Conservation (phyloP, 176 grass and related monocot genomes). For the Areca catechu region DNA sequence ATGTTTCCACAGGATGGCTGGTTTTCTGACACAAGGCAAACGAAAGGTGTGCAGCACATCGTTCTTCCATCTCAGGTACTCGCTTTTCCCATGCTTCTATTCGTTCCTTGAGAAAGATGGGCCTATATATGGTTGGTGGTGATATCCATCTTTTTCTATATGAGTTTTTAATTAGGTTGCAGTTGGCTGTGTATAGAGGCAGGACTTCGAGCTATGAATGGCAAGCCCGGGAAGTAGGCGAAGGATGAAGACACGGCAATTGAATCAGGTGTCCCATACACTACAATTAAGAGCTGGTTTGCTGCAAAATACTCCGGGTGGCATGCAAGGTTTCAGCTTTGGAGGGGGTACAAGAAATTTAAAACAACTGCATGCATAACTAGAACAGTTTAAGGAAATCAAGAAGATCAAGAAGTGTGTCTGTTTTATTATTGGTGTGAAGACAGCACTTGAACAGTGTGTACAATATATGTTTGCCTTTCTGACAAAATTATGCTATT, state of each 20-base stretch:
- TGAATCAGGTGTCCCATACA: constrained; percentile 60
- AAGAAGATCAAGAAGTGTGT: no score
- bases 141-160: constrained; percentile 16
- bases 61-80: constrained; percentile 88
- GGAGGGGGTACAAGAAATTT: constrained; percentile 39
- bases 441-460: no score
- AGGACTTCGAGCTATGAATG: constrained; percentile 80
- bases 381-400: no score
- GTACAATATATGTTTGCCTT: no score
- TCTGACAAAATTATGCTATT: no score
- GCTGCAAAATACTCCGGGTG: constrained; percentile 58
- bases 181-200: constrained; percentile 74
- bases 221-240: constrained; percentile 59
- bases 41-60: constrained; percentile 67
- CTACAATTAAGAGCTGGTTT: constrained; percentile 64
- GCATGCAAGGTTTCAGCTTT: constrained; percentile 62
- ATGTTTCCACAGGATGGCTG: constrained; percentile 51
- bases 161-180: constrained; percentile 71
- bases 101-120: neutral
- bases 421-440: neutral
- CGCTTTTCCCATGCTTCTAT: constrained; percentile 4
- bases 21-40: constrained; percentile 43
- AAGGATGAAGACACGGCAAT: constrained; percentile 65
- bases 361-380: no score
- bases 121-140: constrained; percentile 9